Evolutionary conservation across 441 rosid genomes (phyloP).

Genomic region (Populus hybrid): DNA sequence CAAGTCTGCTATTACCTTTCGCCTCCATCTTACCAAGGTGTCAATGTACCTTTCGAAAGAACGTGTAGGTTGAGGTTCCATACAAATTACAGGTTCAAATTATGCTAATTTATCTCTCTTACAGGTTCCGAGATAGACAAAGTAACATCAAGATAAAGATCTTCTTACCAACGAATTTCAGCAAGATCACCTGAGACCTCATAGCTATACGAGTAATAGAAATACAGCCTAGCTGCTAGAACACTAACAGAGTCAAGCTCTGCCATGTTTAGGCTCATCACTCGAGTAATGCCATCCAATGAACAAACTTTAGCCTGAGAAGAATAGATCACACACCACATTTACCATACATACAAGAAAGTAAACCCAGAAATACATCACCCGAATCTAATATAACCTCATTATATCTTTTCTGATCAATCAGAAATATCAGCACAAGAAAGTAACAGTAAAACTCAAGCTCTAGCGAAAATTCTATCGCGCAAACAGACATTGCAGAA

Average conservation of each 20-base stretch:
- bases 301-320: slow-evolving; percentile 71
- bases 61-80: background rate
- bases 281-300: slow-evolving; percentile 58
- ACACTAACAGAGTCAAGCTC: slow-evolving; percentile 48
- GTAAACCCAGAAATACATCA: background rate
- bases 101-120: too few species aligned
- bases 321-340: background rate
- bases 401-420: slow-evolving; percentile 60
- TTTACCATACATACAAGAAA: background rate
- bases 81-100: background rate
- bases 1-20: background rate
- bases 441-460: slow-evolving; percentile 37
- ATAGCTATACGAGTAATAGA: slow-evolving; percentile 68
- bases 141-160: background rate
- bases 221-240: slow-evolving; percentile 64
- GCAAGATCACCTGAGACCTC: slow-evolving; percentile 65
- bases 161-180: slow-evolving; percentile 63
- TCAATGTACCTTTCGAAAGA: background rate
- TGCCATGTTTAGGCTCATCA: slow-evolving; percentile 59
- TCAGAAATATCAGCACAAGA: slow-evolving; percentile 33
- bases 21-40: background rate
- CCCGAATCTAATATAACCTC: slow-evolving; percentile 35
- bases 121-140: background rate
- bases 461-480: slow-evolving; percentile 49
- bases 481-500: slow-evolving; percentile 44